These are phyloP conservation scores for Aegle marmelos DNA, from an alignment of 345 rosid genomes.

Conservation along the genomic window DNA sequence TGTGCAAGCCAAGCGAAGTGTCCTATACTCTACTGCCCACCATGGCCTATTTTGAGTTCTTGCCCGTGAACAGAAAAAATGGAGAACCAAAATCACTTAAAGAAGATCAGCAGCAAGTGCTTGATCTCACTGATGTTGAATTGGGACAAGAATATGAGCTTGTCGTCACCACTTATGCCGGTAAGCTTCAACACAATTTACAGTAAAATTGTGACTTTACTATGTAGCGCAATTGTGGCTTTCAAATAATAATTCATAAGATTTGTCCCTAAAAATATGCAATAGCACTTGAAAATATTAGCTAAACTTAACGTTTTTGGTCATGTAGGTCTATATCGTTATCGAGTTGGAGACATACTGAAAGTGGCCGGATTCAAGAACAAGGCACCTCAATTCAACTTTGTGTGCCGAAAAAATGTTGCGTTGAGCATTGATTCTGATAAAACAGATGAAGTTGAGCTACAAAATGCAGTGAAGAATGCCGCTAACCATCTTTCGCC, in stretches of 20 bases:
- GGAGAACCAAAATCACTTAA: slow-evolving; percentile 15
- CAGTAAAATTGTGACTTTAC: background rate
- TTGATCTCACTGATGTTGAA: slow-evolving; percentile 52
- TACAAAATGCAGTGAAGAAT: slow-evolving; percentile 47
- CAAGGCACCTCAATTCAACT: slow-evolving; percentile 52
- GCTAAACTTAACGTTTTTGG: no score
- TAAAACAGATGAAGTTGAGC: slow-evolving; percentile 54
- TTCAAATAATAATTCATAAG: background rate
- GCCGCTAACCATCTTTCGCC: slow-evolving; percentile 37
- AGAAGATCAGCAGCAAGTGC: slow-evolving; percentile 20
- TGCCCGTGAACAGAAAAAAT: slow-evolving; percentile 37
- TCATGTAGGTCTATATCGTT: slow-evolving; percentile 47
- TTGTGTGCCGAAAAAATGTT: slow-evolving; percentile 53
- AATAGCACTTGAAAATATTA: background rate
- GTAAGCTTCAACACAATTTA: slow-evolving; percentile 16
- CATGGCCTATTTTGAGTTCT: slow-evolving; percentile 62
- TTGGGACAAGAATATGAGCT: slow-evolving; percentile 52
- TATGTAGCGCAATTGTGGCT: background rate
- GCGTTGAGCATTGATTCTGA: slow-evolving; percentile 51
- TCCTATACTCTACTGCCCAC: slow-evolving; percentile 51
- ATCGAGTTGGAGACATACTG: slow-evolving; percentile 55
- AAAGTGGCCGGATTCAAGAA: slow-evolving; percentile 55
- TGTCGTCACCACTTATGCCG: slow-evolving; percentile 59
- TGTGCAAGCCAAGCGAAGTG: slow-evolving; percentile 45
- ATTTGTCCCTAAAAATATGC: background rate